A percentile compares a stretch with the other conserved stretches of the same genome.
Conservation (phyloP, 2,329 filamentous ascomycete genomes). For the Cephalotrichum gorgonifer region DNA sequence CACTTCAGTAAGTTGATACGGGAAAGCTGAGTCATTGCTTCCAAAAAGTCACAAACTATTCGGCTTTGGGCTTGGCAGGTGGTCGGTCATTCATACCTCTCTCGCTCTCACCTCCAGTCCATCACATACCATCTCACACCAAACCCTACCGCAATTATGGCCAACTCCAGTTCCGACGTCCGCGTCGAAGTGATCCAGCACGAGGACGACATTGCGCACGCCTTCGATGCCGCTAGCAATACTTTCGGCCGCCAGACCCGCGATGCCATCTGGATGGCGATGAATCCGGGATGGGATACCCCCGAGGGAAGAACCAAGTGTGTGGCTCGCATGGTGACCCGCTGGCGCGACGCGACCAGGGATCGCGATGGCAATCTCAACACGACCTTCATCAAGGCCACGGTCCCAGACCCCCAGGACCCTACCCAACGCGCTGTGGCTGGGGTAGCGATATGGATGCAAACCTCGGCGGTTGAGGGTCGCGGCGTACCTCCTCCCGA, state of each 20-base stretch:
- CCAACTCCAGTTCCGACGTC: constrained; percentile 5
- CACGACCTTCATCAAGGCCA: constrained; percentile 44
- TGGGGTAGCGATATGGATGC: constrained; percentile 45
- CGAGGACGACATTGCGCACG: constrained; percentile 15
- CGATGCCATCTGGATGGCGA: constrained; percentile 38
- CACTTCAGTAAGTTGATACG: neutral
- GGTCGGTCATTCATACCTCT: neutral
- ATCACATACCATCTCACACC: no score
- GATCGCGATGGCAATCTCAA: constrained; percentile 35
- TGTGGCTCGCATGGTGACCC: constrained; percentile 25
- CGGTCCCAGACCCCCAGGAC: constrained; percentile 23
- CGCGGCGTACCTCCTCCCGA: constrained; percentile 29
- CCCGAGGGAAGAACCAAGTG: constrained; percentile 27
- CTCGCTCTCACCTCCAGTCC: neutral
- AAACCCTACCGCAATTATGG: neutral
- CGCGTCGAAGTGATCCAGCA: constrained; percentile 17
- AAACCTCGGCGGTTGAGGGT: constrained; percentile 37
- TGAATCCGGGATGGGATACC: constrained; percentile 46
- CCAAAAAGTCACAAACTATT: neutral
- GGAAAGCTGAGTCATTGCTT: neutral
- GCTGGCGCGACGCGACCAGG: constrained; percentile 26
- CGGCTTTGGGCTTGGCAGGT: neutral
- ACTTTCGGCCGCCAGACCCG: constrained; percentile 38
- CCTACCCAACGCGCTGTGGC: constrained; percentile 22
- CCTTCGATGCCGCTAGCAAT: constrained; percentile 14